These are phyloP conservation scores for Trypanosoma scelopori DNA, from an alignment of 208 protist species.

Conservation along the genomic window DNA sequence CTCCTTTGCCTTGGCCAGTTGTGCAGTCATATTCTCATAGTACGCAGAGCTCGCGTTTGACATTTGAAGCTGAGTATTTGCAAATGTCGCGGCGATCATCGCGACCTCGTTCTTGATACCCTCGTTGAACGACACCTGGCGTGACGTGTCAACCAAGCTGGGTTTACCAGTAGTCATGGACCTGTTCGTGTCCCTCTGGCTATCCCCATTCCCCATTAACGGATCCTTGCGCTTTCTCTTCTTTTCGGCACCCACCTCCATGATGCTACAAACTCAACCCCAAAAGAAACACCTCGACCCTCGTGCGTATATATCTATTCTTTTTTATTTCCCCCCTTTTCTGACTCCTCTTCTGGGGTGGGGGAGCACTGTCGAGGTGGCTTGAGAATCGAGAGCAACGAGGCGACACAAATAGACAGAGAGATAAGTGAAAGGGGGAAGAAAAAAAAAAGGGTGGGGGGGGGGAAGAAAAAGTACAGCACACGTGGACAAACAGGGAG, in stretches of 20 bases:
- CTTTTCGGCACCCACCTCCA: not conserved
- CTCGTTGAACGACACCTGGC: not conserved
- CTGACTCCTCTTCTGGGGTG: not conserved
- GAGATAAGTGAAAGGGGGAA: not conserved
- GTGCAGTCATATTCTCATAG: slow-evolving; percentile 9
- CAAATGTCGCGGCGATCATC: slow-evolving; percentile 30
- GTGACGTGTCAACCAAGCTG: not conserved
- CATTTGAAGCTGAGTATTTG: slow-evolving; percentile 27
- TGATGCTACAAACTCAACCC: too few species aligned
- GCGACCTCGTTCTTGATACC: slow-evolving; percentile 15
- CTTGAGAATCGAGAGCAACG: not conserved
- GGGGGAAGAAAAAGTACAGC: slow-evolving; percentile 20
- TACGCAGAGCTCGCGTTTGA: slow-evolving; percentile 10
- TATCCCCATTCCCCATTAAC: not conserved
- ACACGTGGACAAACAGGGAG: not conserved
- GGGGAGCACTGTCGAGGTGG: not conserved
- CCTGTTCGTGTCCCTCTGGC: too few species aligned
- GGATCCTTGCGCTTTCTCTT: not conserved
- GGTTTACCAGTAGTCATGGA: not conserved
- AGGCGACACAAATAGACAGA: not conserved
- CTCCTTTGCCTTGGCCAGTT: slow-evolving; percentile 15
- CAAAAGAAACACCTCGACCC: not conserved
- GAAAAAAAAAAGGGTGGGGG: slow-evolving; percentile 25
- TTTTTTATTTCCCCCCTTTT: slow-evolving; percentile 4
- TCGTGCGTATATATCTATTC: not conserved